Evolutionary conservation across 1,139 yeast genomes (phyloP), one percentile per base, ranked within the genome.

Genomic region (Nematodospora anomalae): DNA sequence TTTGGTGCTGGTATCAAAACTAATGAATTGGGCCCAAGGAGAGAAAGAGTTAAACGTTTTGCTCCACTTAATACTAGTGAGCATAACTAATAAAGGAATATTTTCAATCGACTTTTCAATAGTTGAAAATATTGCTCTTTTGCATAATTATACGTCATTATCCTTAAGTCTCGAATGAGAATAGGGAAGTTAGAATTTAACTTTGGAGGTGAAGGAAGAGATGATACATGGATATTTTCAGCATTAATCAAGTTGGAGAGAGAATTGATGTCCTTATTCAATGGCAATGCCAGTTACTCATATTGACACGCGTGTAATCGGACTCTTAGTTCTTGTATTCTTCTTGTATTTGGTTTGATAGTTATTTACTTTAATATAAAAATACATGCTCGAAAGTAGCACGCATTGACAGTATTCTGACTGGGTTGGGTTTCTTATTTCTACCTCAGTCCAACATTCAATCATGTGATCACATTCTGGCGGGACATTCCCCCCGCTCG

Each of bases 1-100:
- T 70, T 62, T 46, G 76, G 76, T 41, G 71, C 69, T 28, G 75
- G 76, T 44, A 69, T 71, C 38, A 67, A 68, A 52, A 64, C 71
- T 33, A 63, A 57, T 49, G 53, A 60, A 41, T 65, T 71, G 53
- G 76, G 76, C 21, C 75, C 76, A 35, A 68, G 76, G 62, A 69
- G 53, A 52, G 74, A 69, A 51, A 62, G 69, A 52, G 50, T 60
- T 42, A 58, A 62, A 49, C 56, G 60, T 47, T 70, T 62, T 53
- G 74, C 76, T 46, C 74, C 74, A 14, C 36, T 41, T 30, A 36
- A 36, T 20, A 27, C 35, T 8, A 33, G n/a, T 12, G 33, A 28
- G 23, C 32, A 24, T 20, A 29, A 10, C 10, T 12, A 7, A 20
- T 18, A 8, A 18, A 18, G 21, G 8, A 18, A 18, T n/a, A n/a